phyloP scores from a whole-genome alignment of 108 stramenopile species.

The Cyclotella atomus region DNA sequence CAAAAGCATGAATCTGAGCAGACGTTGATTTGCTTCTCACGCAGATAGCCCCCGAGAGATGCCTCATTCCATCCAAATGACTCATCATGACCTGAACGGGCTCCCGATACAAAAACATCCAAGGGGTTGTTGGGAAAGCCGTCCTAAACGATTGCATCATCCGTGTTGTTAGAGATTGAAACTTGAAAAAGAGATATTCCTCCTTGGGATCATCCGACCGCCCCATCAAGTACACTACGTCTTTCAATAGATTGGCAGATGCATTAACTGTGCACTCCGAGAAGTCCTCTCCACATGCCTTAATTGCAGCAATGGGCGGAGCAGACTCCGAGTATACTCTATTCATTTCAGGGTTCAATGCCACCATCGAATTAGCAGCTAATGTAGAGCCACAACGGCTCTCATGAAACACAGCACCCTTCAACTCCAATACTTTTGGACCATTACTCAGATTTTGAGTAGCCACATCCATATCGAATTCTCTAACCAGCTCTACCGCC shows the following conservation, averaged over 20 bases:
- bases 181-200: conserved; percentile 92
- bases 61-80: conserved; percentile 54
- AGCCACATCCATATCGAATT: conserved; percentile 43
- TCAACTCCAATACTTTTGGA: conserved; percentile 56
- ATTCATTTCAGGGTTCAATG: conserved; percentile 73
- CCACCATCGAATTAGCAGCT: conserved; percentile 92
- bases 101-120: conserved; percentile 95
- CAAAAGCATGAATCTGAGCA: conserved; percentile 27
- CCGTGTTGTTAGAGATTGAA: conserved; percentile 85
- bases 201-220: conserved; percentile 73
- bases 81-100: conserved; percentile 95
- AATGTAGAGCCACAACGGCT: conserved; percentile 92
- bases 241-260: conserved; percentile 59
- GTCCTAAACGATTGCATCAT: conserved; percentile 67
- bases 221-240: conserved; percentile 78
- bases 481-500: conserved; percentile 57
- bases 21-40: conserved; percentile 52
- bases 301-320: conserved; percentile 74
- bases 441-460: background rate
- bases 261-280: conserved; percentile 39
- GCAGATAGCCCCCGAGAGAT: conserved; percentile 58
- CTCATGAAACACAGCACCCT: conserved; percentile 95
- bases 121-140: conserved; percentile 92
- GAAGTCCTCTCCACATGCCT: conserved; percentile 61
- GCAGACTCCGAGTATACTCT: conserved; percentile 87